Base-by-base conservation (phyloP, 805 yeast genomes). In the Saccharomycopsis fibuligera region DNA sequence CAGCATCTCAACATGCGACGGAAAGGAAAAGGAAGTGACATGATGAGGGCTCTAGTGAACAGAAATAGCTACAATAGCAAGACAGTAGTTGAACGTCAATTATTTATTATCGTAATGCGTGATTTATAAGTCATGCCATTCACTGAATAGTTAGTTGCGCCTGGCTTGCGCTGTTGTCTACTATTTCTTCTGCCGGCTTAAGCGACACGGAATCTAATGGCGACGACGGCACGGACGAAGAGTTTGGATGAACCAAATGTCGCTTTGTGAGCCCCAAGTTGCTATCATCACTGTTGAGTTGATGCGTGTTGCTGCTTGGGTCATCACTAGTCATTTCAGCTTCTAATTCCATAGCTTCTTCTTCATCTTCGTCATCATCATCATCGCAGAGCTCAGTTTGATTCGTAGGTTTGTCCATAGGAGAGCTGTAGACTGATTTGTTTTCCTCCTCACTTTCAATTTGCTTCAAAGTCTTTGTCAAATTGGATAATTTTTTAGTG, bases 241-340 rank as follows among this genome's bases (percentile, higher is more conserved):
- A 8, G 12, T 27, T 12, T 12, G 8, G 8, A 12, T 27, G 10
- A 27, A 8, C 31, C 8, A 12, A 12, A 27, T 12, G 31, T 8
- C 31, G 8, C 8, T 27, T 27, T 8, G 12, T 8, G 12, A 27
- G 31, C 31, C 9, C 38, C 38, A 35, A 10, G 14, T 17, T 9
- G 38, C 38, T 35, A 6, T 35, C 38, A n/a, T 35, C 38, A n/a
- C 38, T 35, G 9, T 35, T n/a, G 38, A 9, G 38, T 9, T 35
- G 9, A 9, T n/a, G 16, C 6, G 9, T n/a, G 9, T 9, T 35
- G 38, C 12, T n/a, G 38, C 21, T 9, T n/a, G 21, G 9, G 16
- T n/a, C 38, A 9, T 17, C 17, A 35, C 21, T n/a, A n/a, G 14
- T 35, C 9, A 6, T n/a, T 9, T n/a, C 14, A n/a, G 9, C 21